Conservation (phyloP, 768 basidiomycete genomes). For the Cystobasidium onofrii region DNA sequence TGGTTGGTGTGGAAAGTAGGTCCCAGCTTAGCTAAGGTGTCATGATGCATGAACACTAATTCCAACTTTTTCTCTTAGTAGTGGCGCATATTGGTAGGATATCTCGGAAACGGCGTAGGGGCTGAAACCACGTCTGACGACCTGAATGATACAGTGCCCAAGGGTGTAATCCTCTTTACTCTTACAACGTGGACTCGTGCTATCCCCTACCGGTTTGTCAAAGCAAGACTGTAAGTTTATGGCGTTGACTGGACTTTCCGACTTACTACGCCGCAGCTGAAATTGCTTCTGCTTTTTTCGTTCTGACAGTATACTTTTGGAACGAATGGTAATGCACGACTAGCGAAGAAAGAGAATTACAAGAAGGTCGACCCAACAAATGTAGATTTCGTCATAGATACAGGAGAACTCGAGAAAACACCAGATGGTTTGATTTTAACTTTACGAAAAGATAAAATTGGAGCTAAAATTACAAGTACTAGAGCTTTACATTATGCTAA, state of each 20-base stretch:
- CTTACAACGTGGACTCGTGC: conserved; percentile 2
- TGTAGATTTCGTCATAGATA: conserved; percentile 22
- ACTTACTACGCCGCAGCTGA: too few relatives aligned
- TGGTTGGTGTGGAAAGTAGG: background rate
- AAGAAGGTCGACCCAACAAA: background rate
- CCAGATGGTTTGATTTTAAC: conserved; percentile 12
- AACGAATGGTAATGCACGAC: conserved; percentile 9
- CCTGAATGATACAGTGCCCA: conserved; percentile 1
- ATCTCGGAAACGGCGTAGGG: background rate
- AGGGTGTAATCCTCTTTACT: conserved; percentile 3
- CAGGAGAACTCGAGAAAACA: background rate
- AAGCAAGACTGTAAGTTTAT: conserved; percentile 3
- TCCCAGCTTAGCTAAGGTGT: background rate
- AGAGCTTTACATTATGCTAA: conserved; percentile 18
- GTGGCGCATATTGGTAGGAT: conserved; percentile 3
- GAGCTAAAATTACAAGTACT: conserved; percentile 9
- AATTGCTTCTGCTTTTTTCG: background rate
- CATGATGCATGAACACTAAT: background rate
- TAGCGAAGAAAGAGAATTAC: conserved; percentile 16
- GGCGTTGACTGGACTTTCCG: too few relatives aligned
- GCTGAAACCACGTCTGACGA: background rate
- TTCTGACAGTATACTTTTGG: conserved; percentile 19
- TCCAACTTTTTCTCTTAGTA: background rate
- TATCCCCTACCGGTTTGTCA: conserved; percentile 22
- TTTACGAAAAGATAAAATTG: background rate